Percentiles rank a stretch among this genome's conserved stretches.
These are phyloP conservation scores for Aspergillus hiratsukae DNA, from an alignment of 2,329 filamentous ascomycete genomes.

Conservation along the genomic window DNA sequence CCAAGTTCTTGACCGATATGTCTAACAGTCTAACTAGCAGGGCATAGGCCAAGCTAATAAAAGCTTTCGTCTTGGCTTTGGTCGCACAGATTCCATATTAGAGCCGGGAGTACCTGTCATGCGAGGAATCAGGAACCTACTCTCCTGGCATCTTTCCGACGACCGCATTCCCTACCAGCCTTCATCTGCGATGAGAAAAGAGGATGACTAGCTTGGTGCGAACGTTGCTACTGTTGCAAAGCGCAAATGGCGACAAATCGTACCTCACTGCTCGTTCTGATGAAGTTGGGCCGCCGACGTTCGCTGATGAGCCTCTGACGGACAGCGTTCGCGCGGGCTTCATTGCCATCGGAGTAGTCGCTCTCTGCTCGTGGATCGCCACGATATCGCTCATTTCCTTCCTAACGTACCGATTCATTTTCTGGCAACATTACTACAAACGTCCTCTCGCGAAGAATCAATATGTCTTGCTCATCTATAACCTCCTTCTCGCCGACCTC, in stretches of 20 bases:
- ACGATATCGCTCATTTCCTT: conserved; percentile 35
- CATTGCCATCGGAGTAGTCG: conserved; percentile 43
- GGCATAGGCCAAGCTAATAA: background rate
- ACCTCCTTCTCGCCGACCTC: conserved; percentile 48
- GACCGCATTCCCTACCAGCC: background rate
- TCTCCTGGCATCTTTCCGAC: background rate
- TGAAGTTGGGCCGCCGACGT: background rate
- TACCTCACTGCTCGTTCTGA: background rate
- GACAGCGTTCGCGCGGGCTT: conserved; percentile 39
- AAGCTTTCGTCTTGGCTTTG: background rate
- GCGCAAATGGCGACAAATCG: background rate
- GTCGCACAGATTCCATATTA: background rate
- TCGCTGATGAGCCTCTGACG: conserved; percentile 7
- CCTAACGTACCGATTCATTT: conserved; percentile 47
- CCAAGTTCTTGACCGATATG: background rate
- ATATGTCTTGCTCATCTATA: conserved; percentile 50
- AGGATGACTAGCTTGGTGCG: background rate
- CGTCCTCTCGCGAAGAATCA: conserved; percentile 49
- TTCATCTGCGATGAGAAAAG: background rate
- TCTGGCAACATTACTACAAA: conserved; percentile 46
- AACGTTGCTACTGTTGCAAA: background rate
- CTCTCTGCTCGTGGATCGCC: conserved; percentile 37
- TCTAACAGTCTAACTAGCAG: background rate
- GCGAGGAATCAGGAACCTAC: too few species aligned
- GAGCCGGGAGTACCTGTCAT: background rate